Evolutionary conservation across 1,284 basidiomycete genomes (phyloP).

Genomic region (Austropuccinia psidii): DNA sequence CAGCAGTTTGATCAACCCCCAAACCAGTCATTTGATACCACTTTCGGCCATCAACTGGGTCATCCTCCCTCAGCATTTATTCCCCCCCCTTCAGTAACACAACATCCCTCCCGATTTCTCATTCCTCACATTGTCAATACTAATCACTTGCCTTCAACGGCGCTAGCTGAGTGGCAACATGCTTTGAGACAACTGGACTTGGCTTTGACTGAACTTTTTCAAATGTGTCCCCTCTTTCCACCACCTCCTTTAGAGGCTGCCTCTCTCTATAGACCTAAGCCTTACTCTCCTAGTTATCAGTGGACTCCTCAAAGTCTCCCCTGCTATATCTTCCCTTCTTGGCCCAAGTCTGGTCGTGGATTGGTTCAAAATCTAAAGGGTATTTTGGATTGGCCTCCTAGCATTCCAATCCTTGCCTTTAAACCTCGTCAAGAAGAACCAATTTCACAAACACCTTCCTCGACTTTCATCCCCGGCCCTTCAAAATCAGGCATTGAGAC

Average conservation of each 20-base stretch:
- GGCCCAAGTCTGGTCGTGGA: too few species aligned
- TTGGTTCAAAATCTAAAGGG: too few species aligned
- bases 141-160: too few species aligned
- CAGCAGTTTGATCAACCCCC: too few species aligned
- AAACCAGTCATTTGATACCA: too few species aligned
- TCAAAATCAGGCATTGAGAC: background rate
- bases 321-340: background rate
- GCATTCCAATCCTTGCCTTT: background rate
- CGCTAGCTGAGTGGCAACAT: background rate
- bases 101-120: too few species aligned
- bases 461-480: background rate
- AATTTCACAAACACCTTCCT: background rate
- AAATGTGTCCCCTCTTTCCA: background rate
- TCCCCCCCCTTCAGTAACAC: too few species aligned
- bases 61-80: too few species aligned
- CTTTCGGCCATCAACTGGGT: too few species aligned
- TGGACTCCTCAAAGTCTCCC: background rate
- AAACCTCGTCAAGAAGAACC: background rate
- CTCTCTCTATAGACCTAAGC: slow-evolving; percentile 2
- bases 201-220: slow-evolving; percentile 2
- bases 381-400: background rate
- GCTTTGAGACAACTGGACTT: background rate
- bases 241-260: background rate
- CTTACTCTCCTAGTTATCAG: slow-evolving; percentile 1
- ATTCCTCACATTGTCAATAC: too few species aligned